A percentile compares a stretch with the other conserved stretches of the same genome.
phyloP scores from a whole-genome alignment of 73 alveolate genomes.

The Diophrys appendiculata region DNA sequence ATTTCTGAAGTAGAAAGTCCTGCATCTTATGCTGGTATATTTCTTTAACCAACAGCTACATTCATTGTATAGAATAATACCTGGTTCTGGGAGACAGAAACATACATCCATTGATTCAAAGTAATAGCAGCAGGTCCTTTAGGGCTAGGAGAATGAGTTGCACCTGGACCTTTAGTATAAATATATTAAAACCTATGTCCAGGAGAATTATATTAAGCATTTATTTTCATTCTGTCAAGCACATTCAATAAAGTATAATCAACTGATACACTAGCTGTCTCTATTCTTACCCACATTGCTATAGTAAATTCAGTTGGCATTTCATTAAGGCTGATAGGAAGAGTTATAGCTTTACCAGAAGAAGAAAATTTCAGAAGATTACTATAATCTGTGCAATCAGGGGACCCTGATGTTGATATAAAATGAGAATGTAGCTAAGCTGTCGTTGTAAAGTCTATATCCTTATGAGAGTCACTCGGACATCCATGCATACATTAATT shows the following conservation, averaged over 20 bases:
- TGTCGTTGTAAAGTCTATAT: neutral
- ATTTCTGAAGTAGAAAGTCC: neutral
- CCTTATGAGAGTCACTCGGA: neutral
- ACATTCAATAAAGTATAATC: constrained; percentile 28
- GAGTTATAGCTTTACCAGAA: constrained; percentile 38
- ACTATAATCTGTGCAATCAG: constrained; percentile 35
- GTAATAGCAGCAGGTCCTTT: neutral
- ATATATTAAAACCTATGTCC: neutral
- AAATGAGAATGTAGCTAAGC: neutral
- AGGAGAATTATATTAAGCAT: constrained; percentile 12
- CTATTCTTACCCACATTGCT: constrained; percentile 45
- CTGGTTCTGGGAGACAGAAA: constrained; percentile 26
- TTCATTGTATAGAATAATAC: neutral
- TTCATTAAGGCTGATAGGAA: constrained; percentile 25
- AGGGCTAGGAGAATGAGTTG: neutral
- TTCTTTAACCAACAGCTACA: neutral
- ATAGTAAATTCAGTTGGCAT: constrained; percentile 33
- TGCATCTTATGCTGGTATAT: neutral
- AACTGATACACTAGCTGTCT: constrained; percentile 16
- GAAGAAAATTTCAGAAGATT: constrained; percentile 33
- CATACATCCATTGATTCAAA: constrained; percentile 42
- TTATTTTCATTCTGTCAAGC: constrained; percentile 19
- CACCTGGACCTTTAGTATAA: neutral
- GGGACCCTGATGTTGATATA: neutral
- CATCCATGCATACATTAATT: neutral